Evolutionary conservation across 164 flowering plant species (phyloP).

Genomic region (Vitis riparia): DNA sequence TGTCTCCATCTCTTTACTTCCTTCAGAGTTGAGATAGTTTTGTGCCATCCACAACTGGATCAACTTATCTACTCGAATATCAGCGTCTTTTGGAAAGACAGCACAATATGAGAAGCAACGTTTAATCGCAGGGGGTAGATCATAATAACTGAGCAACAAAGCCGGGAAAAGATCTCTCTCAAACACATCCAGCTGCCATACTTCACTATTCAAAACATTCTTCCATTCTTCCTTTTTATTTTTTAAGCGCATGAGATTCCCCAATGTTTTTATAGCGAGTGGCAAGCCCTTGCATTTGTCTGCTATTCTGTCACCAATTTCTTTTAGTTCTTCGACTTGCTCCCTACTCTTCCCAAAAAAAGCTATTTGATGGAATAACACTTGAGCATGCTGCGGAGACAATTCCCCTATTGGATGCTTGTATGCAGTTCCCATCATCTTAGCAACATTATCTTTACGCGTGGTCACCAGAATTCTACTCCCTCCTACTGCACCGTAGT

Average conservation of each 20-base stretch:
- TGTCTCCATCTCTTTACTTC: neutral
- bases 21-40: neutral
- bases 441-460: too few relatives aligned
- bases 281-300: slow-evolving; percentile 9
- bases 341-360: neutral
- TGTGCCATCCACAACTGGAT: slow-evolving; percentile 20
- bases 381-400: slow-evolving; percentile 16
- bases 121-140: neutral
- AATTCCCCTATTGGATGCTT: slow-evolving; percentile 1
- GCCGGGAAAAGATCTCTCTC: slow-evolving; percentile 13
- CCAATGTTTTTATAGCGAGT: slow-evolving; percentile 15
- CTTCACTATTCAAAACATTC: slow-evolving; percentile 10
- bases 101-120: slow-evolving; percentile 26
- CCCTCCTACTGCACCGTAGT: too few relatives aligned
- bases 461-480: too few relatives aligned
- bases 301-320: slow-evolving; percentile 19
- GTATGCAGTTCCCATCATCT: neutral
- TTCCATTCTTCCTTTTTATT: slow-evolving; percentile 7
- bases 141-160: slow-evolving; percentile 7
- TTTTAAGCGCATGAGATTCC: slow-evolving; percentile 16
- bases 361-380: slow-evolving; percentile 2
- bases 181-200: slow-evolving; percentile 13
- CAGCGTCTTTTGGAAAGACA: slow-evolving; percentile 15
- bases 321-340: slow-evolving; percentile 3
- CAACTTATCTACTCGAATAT: neutral